Conservation (phyloP, 495 filamentous ascomycete genomes). For the Tuber magnatum region DNA sequence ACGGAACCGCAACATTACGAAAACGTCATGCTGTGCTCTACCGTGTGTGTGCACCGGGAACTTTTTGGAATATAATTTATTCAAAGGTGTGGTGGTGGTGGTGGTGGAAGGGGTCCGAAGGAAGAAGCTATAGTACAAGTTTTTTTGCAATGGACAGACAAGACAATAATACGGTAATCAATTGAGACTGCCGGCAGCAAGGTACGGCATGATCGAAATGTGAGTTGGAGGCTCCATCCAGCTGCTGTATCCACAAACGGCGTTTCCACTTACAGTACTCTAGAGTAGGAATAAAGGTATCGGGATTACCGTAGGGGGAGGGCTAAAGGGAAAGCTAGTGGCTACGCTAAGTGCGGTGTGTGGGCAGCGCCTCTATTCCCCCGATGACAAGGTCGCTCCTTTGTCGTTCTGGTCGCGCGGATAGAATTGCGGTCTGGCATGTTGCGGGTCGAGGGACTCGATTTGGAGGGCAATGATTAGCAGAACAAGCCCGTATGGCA, state of each 20-base stretch:
- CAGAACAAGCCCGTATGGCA: background rate
- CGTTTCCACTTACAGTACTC: background rate
- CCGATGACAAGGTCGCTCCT: background rate
- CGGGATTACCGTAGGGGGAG: background rate
- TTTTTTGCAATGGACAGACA: background rate
- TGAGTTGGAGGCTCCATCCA: background rate
- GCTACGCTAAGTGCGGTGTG: background rate
- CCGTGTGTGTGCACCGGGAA: background rate
- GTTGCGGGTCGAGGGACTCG: background rate
- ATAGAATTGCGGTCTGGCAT: conserved; percentile 2
- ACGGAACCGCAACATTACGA: background rate
- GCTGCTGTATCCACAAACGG: background rate
- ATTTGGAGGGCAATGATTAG: background rate
- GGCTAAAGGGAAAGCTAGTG: background rate
- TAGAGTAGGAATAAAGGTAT: background rate
- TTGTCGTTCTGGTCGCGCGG: background rate
- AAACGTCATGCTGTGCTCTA: background rate
- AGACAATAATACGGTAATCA: background rate
- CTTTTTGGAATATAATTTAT: background rate
- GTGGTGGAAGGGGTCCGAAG: background rate
- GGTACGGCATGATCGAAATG: background rate
- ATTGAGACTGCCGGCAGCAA: conserved; percentile 3
- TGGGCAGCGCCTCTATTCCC: background rate
- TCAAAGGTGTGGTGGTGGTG: conserved; percentile 1
- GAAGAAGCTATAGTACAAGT: background rate